Evolutionary conservation across 2,329 filamentous ascomycete species (phyloP).

Genomic region (Fusarium nisikadoi): DNA sequence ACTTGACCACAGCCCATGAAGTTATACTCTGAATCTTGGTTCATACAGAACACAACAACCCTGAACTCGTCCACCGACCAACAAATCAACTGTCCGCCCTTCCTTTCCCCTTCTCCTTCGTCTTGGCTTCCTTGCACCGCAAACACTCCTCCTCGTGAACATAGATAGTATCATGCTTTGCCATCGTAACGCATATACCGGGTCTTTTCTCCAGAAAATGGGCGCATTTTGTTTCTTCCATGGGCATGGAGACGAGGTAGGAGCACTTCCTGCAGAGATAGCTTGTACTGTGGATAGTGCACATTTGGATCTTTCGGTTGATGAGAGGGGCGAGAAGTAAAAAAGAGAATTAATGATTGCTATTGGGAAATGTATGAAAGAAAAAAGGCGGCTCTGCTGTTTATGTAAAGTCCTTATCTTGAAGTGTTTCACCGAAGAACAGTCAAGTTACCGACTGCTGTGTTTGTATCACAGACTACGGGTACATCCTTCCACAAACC

Average conservation of each 20-base stretch:
- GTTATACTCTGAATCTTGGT: rapidly evolving
- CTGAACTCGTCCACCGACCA: neutral
- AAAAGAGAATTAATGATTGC: neutral
- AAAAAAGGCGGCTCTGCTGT: neutral
- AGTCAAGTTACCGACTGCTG: neutral
- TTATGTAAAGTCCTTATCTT: neutral
- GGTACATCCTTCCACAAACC: neutral
- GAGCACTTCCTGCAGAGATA: conserved; percentile 23
- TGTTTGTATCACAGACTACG: neutral
- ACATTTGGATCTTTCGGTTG: neutral
- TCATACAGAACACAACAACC: neutral
- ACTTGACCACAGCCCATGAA: no score
- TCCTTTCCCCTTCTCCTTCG: rapidly evolving
- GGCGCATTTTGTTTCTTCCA: conserved; percentile 1
- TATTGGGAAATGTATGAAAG: neutral
- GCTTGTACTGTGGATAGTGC: neutral
- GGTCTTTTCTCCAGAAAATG: neutral
- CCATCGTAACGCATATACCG: neutral
- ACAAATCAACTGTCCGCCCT: neutral
- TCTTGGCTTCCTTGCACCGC: neutral
- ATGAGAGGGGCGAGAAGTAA: rapidly evolving
- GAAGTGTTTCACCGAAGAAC: neutral
- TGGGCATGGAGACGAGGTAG: conserved; percentile 12
- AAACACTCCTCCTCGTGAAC: conserved; percentile 22
- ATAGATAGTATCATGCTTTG: conserved; percentile 13